These are phyloP conservation scores for Escovopsis weberi DNA, from an alignment of 2,329 filamentous ascomycete genomes.

Conservation along the genomic window DNA sequence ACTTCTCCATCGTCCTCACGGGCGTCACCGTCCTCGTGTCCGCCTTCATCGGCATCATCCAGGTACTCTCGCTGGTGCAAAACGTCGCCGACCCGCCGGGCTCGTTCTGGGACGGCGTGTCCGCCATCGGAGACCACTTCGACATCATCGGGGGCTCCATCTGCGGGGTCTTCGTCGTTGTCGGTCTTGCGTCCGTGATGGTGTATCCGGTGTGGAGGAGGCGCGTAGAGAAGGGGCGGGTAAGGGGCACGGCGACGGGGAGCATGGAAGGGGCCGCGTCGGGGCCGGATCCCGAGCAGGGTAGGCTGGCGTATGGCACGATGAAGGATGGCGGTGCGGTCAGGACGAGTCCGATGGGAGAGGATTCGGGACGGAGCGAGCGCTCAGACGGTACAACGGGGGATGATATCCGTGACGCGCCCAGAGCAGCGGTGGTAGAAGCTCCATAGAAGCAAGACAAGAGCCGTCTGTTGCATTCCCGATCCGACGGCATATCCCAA, in stretches of 20 bases:
- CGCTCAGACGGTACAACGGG: too few relatives aligned
- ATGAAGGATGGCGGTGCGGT: too few relatives aligned
- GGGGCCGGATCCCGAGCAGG: background rate
- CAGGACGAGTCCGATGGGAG: too few relatives aligned
- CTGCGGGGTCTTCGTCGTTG: slow-evolving; percentile 68
- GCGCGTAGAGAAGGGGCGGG: slow-evolving; percentile 20
- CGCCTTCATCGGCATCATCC: slow-evolving; percentile 71
- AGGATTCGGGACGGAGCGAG: too few relatives aligned
- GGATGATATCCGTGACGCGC: too few relatives aligned
- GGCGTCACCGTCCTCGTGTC: slow-evolving; percentile 72
- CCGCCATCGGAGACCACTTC: slow-evolving; percentile 61
- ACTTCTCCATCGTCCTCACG: slow-evolving; percentile 84
- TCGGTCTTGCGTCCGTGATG: slow-evolving; percentile 58
- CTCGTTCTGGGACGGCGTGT: slow-evolving; percentile 82
- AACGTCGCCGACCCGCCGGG: slow-evolving; percentile 62
- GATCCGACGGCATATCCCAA: too few relatives aligned
- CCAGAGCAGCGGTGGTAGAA: too few relatives aligned
- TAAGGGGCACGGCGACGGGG: slow-evolving; percentile 6
- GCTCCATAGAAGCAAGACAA: too few relatives aligned
- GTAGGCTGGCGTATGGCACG: too few relatives aligned
- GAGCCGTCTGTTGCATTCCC: too few relatives aligned
- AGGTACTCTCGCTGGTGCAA: slow-evolving; percentile 64
- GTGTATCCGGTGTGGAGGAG: slow-evolving; percentile 68
- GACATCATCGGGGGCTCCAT: slow-evolving; percentile 79
- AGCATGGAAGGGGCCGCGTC: background rate